Base-by-base conservation (phyloP, 2,329 filamentous ascomycete species). In the Fusarium burgessii region DNA sequence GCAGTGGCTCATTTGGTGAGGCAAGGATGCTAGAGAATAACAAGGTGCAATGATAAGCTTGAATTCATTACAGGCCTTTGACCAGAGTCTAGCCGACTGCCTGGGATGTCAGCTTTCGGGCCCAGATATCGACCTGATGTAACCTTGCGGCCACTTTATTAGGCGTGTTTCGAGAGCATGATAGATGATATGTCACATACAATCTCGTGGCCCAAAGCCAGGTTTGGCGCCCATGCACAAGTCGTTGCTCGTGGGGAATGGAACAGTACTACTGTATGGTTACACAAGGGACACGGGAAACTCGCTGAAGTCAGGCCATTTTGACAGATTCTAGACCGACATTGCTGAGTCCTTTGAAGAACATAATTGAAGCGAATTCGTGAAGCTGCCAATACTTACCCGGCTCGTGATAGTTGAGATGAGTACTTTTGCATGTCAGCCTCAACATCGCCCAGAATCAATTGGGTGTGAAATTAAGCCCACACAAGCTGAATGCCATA, bases 241-340 rank as follows among this genome's bases (percentile, higher is more conserved):
- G 29, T 50, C 38, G 25, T 36, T 51, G 20, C 14, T 51, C 46
- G 27, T 27, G 40, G 61, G 33, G 14, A 32, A 59, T 17, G 33
- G 35, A 51, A 36, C 29, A 49, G 43, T 38, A 38, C 35, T 33
- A 40, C 23, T 23, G 23, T 23, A 40, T 27, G 43, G 69, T 66
- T 72, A 71, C 68, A 72, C 58, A 51, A 15, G 18, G 29, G 58
- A 56, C 43, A 46, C 63, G 54, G 41, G 23, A 58, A 23, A 41
- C 49, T 41, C 41, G 36, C 17, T 40, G 62, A 59, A 55, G 64
- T 73, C 67, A 73, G 63, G 43, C 47, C 70, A 68, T 40, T 35
- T 64, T 46, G 18, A 35, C 40, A 41, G 35, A 56, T 57, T 71
- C 71, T 61, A 73, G 70, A 69, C 67, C 55, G 12, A 51, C 29